Evolutionary conservation across 2,329 filamentous ascomycete species (phyloP).

Genomic region (Cladophialophora bantiana): DNA sequence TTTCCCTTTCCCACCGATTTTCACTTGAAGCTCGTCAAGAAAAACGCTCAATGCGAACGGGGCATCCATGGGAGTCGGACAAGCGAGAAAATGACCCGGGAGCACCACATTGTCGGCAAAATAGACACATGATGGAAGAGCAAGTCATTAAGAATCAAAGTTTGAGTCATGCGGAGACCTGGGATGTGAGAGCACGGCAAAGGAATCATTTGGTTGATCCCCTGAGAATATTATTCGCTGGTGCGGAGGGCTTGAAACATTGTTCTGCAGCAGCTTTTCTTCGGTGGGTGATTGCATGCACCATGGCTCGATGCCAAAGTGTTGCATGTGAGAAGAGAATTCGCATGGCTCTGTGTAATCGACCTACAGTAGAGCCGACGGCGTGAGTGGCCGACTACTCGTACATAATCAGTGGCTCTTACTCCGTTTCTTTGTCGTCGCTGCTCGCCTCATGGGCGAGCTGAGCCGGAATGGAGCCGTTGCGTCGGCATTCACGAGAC

Average conservation of each 20-base stretch:
- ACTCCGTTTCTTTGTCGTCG: background rate
- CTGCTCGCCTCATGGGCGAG: background rate
- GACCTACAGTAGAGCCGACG: slow-evolving; percentile 16
- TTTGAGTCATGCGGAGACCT: slow-evolving; percentile 30
- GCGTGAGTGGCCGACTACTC: slow-evolving; percentile 1
- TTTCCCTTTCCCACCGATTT: background rate
- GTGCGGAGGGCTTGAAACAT: slow-evolving; percentile 28
- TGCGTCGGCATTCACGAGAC: background rate
- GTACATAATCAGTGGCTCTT: background rate
- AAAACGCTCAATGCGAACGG: slow-evolving; percentile 1
- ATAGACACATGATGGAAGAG: slow-evolving; percentile 7
- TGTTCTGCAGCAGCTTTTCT: slow-evolving; percentile 22
- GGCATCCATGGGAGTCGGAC: background rate
- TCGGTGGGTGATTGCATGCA: slow-evolving; percentile 18
- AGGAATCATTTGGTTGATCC: slow-evolving; percentile 14
- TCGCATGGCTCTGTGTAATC: slow-evolving; percentile 19
- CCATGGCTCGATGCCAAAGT: slow-evolving; percentile 18
- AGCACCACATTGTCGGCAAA: slow-evolving; percentile 14
- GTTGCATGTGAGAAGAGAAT: slow-evolving; percentile 31
- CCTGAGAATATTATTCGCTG: slow-evolving; percentile 11
- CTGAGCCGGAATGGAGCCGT: background rate
- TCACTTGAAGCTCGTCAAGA: background rate
- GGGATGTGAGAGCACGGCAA: slow-evolving; percentile 23
- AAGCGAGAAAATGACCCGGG: background rate
- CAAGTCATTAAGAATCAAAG: slow-evolving; percentile 15